Evolutionary conservation across 1,139 yeast species (phyloP).

Genomic region (Yamadazyma pseudoaaseri): DNA sequence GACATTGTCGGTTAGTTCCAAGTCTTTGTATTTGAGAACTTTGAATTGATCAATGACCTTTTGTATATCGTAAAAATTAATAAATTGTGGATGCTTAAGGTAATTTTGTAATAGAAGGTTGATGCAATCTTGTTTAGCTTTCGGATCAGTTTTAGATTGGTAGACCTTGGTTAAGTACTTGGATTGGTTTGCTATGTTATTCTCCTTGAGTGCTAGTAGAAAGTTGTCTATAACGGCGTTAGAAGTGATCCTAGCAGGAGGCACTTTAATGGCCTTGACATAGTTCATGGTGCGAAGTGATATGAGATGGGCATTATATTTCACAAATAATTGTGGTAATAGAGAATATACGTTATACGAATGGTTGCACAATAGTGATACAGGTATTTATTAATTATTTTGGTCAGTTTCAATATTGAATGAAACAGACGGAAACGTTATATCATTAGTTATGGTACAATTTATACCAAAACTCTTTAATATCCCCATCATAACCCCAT

Average conservation of each 20-base stretch:
- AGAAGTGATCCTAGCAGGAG: background rate
- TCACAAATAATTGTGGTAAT: too few species aligned
- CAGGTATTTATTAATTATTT: conserved; percentile 6
- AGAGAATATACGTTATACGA: too few species aligned
- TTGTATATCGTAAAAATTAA: conserved; percentile 11
- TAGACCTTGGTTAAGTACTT: conserved; percentile 3
- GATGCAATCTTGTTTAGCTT: conserved; percentile 11
- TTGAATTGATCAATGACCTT: conserved; percentile 8
- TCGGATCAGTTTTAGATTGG: background rate
- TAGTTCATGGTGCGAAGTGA: background rate
- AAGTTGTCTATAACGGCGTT: conserved; percentile 1
- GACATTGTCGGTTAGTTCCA: conserved; percentile 2
- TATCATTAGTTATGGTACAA: conserved; percentile 66
- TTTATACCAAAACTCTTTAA: conserved; percentile 69
- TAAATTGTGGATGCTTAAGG: conserved; percentile 12
- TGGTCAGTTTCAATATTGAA: conserved; percentile 65
- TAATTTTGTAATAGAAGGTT: conserved; percentile 11
- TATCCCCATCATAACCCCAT: conserved; percentile 83
- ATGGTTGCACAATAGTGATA: too few species aligned
- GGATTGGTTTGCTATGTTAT: conserved; percentile 5
- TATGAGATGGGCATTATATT: too few species aligned
- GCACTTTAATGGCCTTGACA: conserved; percentile 1
- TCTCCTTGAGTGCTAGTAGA: conserved; percentile 2
- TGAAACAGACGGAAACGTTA: conserved; percentile 62
- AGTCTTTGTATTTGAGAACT: conserved; percentile 2